A percentile compares a stretch with the other conserved stretches of the same genome.
phyloP scores from a whole-genome alignment of 441 rosid species.

The Erysimum cheiri region DNA sequence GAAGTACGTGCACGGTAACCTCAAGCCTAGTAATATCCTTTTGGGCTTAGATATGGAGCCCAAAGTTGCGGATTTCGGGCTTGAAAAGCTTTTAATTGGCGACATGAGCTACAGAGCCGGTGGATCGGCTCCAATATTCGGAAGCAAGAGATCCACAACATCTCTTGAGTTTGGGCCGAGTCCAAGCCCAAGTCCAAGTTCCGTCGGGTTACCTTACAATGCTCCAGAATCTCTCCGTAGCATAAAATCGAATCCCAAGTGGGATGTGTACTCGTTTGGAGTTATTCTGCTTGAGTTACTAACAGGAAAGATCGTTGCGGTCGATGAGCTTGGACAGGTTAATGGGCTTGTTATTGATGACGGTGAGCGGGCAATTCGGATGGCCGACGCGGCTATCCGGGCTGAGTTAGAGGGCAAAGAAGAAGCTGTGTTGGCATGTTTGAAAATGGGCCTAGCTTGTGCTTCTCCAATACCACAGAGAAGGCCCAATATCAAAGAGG shows the following conservation, averaged over 20 bases:
- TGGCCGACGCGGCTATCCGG: conserved; percentile 71
- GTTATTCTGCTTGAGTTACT: conserved; percentile 73
- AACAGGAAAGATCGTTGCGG: conserved; percentile 69
- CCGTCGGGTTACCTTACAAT: conserved; percentile 64
- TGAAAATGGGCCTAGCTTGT: conserved; percentile 75
- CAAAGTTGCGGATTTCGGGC: conserved; percentile 80
- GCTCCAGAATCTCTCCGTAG: conserved; percentile 86
- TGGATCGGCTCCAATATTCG: conserved; percentile 69
- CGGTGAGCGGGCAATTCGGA: conserved; percentile 62
- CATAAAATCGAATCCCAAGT: conserved; percentile 78
- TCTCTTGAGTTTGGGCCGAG: conserved; percentile 79
- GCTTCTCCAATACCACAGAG: conserved; percentile 79
- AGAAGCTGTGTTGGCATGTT: conserved; percentile 70
- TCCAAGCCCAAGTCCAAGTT: conserved; percentile 80
- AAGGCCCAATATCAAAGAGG: conserved; percentile 87
- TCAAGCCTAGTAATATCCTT: conserved; percentile 85
- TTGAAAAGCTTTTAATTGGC: conserved; percentile 67
- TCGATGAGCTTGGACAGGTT: conserved; percentile 83
- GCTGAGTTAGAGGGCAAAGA: conserved; percentile 81
- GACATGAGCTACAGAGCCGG: conserved; percentile 67
- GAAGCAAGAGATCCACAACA: conserved; percentile 76
- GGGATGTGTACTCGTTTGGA: conserved; percentile 90
- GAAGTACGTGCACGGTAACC: conserved; percentile 81
- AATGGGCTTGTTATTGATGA: conserved; percentile 79
- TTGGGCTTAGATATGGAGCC: conserved; percentile 79